A percentile compares a stretch with the other conserved stretches of the same genome.
Conservation (phyloP, 2,329 filamentous ascomycete species). For the Exophiala sp. region DNA sequence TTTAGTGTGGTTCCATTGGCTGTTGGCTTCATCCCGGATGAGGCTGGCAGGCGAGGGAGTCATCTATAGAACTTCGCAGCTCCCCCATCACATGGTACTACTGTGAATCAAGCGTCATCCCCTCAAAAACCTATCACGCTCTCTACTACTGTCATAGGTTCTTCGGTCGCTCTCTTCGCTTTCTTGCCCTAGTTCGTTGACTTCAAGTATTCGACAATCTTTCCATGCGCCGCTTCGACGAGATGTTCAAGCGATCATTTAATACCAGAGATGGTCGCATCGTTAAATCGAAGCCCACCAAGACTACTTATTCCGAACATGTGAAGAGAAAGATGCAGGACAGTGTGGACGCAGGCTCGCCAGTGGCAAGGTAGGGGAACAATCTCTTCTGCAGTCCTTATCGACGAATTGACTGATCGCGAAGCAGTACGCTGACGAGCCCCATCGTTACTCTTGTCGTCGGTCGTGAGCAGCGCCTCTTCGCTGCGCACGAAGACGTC, state of each 20-base stretch:
- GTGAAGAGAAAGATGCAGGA: slow-evolving; percentile 84
- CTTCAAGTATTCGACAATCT: slow-evolving; percentile 27
- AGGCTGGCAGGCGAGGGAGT: slow-evolving; percentile 30
- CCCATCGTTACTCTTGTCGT: slow-evolving; percentile 86
- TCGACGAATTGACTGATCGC: slow-evolving; percentile 23
- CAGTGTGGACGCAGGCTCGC: slow-evolving; percentile 62
- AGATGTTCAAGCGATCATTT: slow-evolving; percentile 93
- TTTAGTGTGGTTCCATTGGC: slow-evolving; percentile 22
- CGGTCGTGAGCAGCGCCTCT: slow-evolving; percentile 79
- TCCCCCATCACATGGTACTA: slow-evolving; percentile 52
- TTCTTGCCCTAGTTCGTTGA: slow-evolving; percentile 42
- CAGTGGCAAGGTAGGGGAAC: slow-evolving; percentile 38
- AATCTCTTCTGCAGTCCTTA: neutral
- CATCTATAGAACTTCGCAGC: slow-evolving; percentile 52
- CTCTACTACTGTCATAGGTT: slow-evolving; percentile 38
- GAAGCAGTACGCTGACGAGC: slow-evolving; percentile 51
- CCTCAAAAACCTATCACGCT: slow-evolving; percentile 38
- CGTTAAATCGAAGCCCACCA: slow-evolving; percentile 78
- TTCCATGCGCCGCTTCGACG: slow-evolving; percentile 37
- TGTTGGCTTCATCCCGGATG: slow-evolving; percentile 18
- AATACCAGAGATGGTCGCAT: slow-evolving; percentile 72
- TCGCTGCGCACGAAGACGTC: slow-evolving; percentile 93
- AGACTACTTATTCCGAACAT: slow-evolving; percentile 73
- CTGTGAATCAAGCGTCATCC: slow-evolving; percentile 43
- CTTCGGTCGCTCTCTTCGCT: slow-evolving; percentile 42